Conservation (phyloP, 2,329 filamentous ascomycete genomes). For the Sphaerostilbella broomeana region DNA sequence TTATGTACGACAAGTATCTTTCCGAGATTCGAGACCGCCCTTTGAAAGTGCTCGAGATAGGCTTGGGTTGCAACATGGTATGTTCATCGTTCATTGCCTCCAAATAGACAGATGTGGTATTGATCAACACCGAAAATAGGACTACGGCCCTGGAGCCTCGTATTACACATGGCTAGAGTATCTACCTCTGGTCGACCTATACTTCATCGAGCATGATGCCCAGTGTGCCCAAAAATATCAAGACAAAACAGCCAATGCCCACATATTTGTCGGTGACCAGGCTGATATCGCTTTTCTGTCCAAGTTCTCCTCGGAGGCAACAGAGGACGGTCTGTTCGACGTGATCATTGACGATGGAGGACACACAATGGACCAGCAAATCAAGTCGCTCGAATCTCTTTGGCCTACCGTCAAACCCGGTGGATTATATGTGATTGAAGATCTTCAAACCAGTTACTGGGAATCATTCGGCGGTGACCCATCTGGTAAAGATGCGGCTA, state of each 20-base stretch:
- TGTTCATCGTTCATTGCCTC: neutral
- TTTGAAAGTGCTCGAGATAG: conserved; percentile 36
- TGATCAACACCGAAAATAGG: conserved; percentile 11
- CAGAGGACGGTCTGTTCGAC: conserved; percentile 28
- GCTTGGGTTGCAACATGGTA: conserved; percentile 34
- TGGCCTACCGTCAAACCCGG: conserved; percentile 32
- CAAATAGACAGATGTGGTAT: too few relatives aligned
- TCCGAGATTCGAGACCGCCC: conserved; percentile 23
- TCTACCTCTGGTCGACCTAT: conserved; percentile 33
- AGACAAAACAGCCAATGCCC: conserved; percentile 27
- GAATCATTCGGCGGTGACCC: conserved; percentile 21
- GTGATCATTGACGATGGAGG: conserved; percentile 36
- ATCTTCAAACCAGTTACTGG: conserved; percentile 26
- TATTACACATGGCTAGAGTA: conserved; percentile 37
- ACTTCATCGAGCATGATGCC: conserved; percentile 35
- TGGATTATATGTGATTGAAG: conserved; percentile 30
- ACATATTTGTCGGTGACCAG: conserved; percentile 35
- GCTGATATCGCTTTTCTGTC: conserved; percentile 31
- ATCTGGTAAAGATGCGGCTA: conserved; percentile 16
- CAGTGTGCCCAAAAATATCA: conserved; percentile 31
- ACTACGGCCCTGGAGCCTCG: conserved; percentile 31
- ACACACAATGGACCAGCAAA: conserved; percentile 33
- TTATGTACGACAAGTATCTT: conserved; percentile 36
- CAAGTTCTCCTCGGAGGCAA: conserved; percentile 26
- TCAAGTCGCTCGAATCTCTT: conserved; percentile 27